phyloP scores from a whole-genome alignment of 768 basidiomycete species.

The Suillus variegatus region DNA sequence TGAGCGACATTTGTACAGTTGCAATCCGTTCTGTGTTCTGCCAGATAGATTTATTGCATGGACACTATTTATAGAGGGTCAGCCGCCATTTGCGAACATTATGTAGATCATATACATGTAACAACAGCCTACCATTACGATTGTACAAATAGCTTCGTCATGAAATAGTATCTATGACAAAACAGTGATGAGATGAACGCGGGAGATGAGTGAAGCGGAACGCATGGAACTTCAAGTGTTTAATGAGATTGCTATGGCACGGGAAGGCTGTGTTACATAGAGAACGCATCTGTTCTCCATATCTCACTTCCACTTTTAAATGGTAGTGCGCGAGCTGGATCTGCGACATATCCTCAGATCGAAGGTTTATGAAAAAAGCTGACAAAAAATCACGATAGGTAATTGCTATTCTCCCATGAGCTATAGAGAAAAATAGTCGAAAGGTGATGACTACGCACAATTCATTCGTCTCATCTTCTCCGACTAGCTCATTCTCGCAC shows the following conservation, averaged over 20 bases:
- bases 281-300: no score
- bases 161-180: not conserved
- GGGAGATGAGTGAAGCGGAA: not conserved
- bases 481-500: not conserved
- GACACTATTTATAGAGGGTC: not conserved
- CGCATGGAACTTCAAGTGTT: not conserved
- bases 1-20: not conserved
- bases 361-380: not conserved
- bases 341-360: not conserved
- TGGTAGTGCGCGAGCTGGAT: not conserved
- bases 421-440: no score
- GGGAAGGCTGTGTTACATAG: not conserved
- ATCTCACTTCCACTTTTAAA: no score
- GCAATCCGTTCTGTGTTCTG: rapidly evolving
- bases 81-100: no score
- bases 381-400: not conserved
- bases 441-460: no score
- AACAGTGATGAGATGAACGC: not conserved
- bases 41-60: not conserved
- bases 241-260: not conserved
- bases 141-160: not conserved
- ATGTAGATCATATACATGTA: no score
- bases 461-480: not conserved
- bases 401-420: no score
- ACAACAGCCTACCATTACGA: no score